Percentiles rank a stretch among this genome's conserved stretches.
Evolutionary conservation across 2,329 filamentous ascomycete genomes (phyloP).

Genomic region (Fusarium metavorans): DNA sequence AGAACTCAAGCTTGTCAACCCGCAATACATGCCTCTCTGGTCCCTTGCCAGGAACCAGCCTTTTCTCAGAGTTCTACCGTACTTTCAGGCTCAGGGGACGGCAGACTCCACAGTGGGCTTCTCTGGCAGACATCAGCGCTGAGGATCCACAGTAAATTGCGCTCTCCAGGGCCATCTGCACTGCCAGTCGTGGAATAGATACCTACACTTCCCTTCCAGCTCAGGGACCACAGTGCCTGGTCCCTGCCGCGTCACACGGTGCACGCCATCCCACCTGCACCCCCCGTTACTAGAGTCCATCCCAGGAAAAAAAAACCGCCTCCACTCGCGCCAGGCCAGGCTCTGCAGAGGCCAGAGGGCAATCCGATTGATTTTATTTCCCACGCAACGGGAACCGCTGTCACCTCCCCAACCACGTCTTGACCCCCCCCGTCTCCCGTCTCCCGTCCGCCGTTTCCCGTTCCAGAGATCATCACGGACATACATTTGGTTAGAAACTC

Average conservation of each 20-base stretch:
- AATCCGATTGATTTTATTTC: conserved; percentile 20
- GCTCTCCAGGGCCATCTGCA: neutral
- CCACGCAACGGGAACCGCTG: conserved; percentile 43
- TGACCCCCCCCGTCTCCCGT: conserved; percentile 37
- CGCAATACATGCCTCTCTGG: neutral
- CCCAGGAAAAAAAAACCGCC: conserved; percentile 37
- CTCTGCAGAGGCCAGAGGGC: neutral
- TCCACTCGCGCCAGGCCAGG: conserved; percentile 30
- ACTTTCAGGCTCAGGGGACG: conserved; percentile 20
- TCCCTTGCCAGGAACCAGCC: conserved; percentile 8
- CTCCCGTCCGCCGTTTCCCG: conserved; percentile 42
- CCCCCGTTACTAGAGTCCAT: neutral
- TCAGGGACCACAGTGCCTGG: conserved; percentile 27
- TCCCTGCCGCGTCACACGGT: conserved; percentile 8
- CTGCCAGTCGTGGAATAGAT: neutral
- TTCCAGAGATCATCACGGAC: conserved; percentile 44
- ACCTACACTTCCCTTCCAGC: neutral
- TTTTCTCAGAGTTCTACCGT: neutral
- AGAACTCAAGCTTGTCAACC: neutral
- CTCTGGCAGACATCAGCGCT: conserved; percentile 31
- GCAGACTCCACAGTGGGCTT: conserved; percentile 32
- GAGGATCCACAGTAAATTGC: conserved; percentile 19
- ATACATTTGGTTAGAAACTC: conserved; percentile 29
- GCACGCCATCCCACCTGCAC: neutral
- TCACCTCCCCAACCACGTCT: conserved; percentile 44